phyloP scores from a whole-genome alignment of 345 rosid species.

The Boechera stricta region DNA sequence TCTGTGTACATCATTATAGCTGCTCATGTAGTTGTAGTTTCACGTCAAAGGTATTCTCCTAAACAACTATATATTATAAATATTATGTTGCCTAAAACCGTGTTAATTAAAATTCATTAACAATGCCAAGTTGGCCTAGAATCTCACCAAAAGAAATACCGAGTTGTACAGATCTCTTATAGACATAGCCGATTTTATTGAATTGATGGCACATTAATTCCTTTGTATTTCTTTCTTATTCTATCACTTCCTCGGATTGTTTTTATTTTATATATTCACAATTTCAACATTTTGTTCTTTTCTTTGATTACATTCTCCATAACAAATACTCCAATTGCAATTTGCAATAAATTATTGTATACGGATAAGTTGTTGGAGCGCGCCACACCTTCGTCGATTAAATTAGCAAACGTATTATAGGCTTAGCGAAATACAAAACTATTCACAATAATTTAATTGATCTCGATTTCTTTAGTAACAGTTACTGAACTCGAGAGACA shows the following conservation, averaged over 20 bases:
- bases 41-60: constrained; percentile 27
- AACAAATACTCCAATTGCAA: not conserved
- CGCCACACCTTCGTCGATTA: constrained; percentile 18
- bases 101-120: constrained; percentile 1
- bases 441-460: not conserved
- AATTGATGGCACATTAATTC: constrained; percentile 10
- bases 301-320: constrained; percentile 23
- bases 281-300: constrained; percentile 39
- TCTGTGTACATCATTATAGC: not conserved
- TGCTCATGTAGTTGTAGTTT: constrained; percentile 18
- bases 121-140: constrained; percentile 17
- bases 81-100: constrained; percentile 1
- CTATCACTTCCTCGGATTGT: not conserved
- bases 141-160: constrained; percentile 25
- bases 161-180: not conserved
- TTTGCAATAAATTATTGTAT: constrained; percentile 24
- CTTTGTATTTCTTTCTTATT: constrained; percentile 21
- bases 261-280: not conserved
- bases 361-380: constrained; percentile 9
- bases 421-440: not conserved
- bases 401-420: not conserved
- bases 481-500: not conserved
- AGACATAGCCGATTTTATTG: constrained; percentile 24
- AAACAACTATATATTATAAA: not conserved
- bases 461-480: not conserved